Evolutionary conservation across 1,139 yeast genomes (phyloP), one percentile per base, ranked within the genome.

Genomic region (Petasospora rhodanensis): DNA sequence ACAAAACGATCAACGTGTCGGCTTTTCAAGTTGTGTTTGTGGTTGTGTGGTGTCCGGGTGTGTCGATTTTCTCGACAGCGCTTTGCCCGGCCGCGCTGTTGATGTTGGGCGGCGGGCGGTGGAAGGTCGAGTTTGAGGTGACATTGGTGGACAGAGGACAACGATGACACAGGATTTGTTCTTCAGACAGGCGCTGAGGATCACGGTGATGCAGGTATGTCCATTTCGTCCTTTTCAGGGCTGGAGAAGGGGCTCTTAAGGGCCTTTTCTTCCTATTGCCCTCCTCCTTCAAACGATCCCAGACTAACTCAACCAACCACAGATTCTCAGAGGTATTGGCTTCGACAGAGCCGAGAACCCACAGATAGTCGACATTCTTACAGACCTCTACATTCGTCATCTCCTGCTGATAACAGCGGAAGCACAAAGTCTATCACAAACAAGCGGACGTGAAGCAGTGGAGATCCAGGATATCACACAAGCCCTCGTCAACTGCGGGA

Each of bases 341-440:
- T 79, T 83, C 45, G 94, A 83, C 47, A 67, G 77, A 45, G 74
- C 85, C 42, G 64, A n/a, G n/a, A n/a, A 75, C 28, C 81, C 85
- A 2, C 61, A 72, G 7, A 68, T 79, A 7, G 61, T 83, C 10
- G 81, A 80, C 51, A 65, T 73, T 4, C 45, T 80, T 19, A 75
- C 87, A 1, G 91, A 81, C 45, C 45, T 83, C 6, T 70, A 77
- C 49, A 59, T 79, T 12, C 68, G 76, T 28, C 77, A 74, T 51
- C 54, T 83, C 23, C 58, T 59, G 28, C 56, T 72, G 20, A 52
- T 82, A 21, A 58, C 73, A 3, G 40, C 55, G 7, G 70, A 67
- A 32, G 58, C 79, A 3, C 46, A 61, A 17, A 56, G 58, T 1
- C 54, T 62, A 14, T 65, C 76, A 1, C 52, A 61, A n/a, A 40